Percentiles rank a stretch among this genome's conserved stretches.
Conservation (phyloP, 495 filamentous ascomycete species). For the Endocarpon pusillum region DNA sequence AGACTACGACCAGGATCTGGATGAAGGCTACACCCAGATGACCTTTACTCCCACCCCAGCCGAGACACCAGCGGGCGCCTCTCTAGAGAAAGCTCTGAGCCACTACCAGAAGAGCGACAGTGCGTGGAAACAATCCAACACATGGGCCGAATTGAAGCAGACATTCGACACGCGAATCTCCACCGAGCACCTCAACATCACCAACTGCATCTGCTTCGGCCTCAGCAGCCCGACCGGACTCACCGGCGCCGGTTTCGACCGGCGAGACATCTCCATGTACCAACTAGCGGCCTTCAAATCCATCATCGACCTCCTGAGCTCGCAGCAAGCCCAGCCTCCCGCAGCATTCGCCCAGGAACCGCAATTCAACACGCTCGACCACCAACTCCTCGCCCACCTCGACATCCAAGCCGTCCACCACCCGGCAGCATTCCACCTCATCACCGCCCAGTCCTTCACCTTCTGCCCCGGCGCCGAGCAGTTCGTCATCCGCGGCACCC, state of each 20-base stretch:
- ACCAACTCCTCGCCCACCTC: slow-evolving; percentile 33
- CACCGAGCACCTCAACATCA: slow-evolving; percentile 1
- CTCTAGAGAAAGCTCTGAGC: too few relatives aligned
- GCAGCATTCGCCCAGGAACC: slow-evolving; percentile 63
- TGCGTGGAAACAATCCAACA: background rate
- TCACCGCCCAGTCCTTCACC: slow-evolving; percentile 38
- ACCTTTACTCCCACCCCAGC: slow-evolving; percentile 1
- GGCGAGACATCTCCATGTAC: slow-evolving; percentile 25
- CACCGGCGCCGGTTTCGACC: slow-evolving; percentile 27
- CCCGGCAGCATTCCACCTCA: slow-evolving; percentile 36
- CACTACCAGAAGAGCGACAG: slow-evolving; percentile 6
- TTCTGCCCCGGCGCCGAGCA: slow-evolving; percentile 39
- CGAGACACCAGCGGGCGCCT: background rate
- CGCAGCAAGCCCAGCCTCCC: too few relatives aligned
- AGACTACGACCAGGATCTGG: slow-evolving; percentile 1
- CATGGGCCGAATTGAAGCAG: background rate
- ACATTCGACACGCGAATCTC: too few relatives aligned
- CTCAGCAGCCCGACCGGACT: slow-evolving; percentile 35
- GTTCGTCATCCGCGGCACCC: too few relatives aligned
- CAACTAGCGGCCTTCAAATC: slow-evolving; percentile 45
- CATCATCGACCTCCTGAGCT: too few relatives aligned
- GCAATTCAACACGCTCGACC: slow-evolving; percentile 45
- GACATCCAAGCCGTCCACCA: slow-evolving; percentile 36
- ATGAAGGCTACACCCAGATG: slow-evolving; percentile 6
- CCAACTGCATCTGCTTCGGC: slow-evolving; percentile 31